Evolutionary conservation across 495 filamentous ascomycete genomes (phyloP).

Genomic region (Aspergillus asperescens): DNA sequence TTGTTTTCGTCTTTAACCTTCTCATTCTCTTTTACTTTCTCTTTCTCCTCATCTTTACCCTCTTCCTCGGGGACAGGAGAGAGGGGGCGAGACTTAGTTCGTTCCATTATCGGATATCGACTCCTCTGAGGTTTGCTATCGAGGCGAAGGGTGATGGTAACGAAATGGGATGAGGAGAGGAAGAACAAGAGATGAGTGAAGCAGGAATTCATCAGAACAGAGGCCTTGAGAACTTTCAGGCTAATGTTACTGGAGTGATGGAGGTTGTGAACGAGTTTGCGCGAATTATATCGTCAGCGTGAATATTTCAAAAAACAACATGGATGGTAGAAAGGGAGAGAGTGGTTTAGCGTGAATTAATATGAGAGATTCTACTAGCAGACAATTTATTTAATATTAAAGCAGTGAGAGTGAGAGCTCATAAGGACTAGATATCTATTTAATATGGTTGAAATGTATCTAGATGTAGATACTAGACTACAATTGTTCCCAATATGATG

Average conservation of each 20-base stretch:
- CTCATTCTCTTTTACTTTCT: not conserved
- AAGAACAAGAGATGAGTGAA: not conserved
- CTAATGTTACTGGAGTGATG: slow-evolving; percentile 4
- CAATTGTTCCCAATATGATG: no score
- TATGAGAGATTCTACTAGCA: no score
- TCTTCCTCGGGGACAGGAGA: slow-evolving; percentile 1
- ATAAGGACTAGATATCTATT: no score
- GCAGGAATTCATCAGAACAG: not conserved
- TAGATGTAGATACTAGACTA: no score
- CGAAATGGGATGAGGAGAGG: not conserved
- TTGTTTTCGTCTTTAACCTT: no score
- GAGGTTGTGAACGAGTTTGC: not conserved
- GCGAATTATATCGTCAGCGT: slow-evolving; percentile 3
- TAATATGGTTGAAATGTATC: no score
- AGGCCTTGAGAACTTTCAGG: not conserved
- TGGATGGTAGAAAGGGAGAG: no score
- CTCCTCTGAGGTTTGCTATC: not conserved
- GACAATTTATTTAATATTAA: no score
- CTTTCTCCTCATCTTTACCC: not conserved
- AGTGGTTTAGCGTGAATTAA: no score
- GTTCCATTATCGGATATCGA: not conserved
- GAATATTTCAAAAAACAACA: not conserved
- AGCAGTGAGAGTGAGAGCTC: no score
- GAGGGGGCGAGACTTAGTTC: not conserved
- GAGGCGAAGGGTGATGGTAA: not conserved